Conservation (phyloP, 2,329 filamentous ascomycete genomes). For the Thielaviopsis euricoi region DNA sequence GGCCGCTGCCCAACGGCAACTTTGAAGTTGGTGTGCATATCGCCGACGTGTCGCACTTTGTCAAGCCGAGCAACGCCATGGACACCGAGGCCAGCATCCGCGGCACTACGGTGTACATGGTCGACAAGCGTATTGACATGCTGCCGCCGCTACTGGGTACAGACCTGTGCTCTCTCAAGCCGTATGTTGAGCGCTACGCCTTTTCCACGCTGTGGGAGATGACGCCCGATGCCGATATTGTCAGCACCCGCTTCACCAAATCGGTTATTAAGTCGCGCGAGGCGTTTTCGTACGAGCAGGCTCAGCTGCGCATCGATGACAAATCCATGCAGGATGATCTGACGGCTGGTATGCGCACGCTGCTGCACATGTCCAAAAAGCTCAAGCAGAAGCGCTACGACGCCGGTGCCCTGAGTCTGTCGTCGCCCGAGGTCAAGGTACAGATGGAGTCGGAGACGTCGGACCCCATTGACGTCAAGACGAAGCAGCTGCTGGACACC, state of each 20-base stretch:
- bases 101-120: constrained; percentile 91
- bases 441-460: constrained; percentile 79
- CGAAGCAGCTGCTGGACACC: constrained; percentile 82
- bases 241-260: constrained; percentile 81
- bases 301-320: constrained; percentile 88
- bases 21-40: constrained; percentile 96
- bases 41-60: constrained; percentile 97
- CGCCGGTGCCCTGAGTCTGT: constrained; percentile 84
- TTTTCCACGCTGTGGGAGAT: constrained; percentile 85
- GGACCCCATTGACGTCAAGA: constrained; percentile 90
- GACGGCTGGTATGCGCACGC: constrained; percentile 71
- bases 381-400: constrained; percentile 92
- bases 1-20: constrained; percentile 75
- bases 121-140: constrained; percentile 99
- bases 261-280: constrained; percentile 94
- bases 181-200: constrained; percentile 86
- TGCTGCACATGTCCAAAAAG: constrained; percentile 81
- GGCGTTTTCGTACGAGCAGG: constrained; percentile 95
- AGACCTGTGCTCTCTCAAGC: constrained; percentile 89
- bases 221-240: constrained; percentile 66
- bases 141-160: constrained; percentile 90
- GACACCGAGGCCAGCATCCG: constrained; percentile 85
- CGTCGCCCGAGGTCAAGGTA: constrained; percentile 94
- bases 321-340: constrained; percentile 72
- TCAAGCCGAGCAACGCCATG: constrained; percentile 94